Base-by-base conservation (phyloP, 1,284 basidiomycete genomes). In the Paramarasmius palmivorus region DNA sequence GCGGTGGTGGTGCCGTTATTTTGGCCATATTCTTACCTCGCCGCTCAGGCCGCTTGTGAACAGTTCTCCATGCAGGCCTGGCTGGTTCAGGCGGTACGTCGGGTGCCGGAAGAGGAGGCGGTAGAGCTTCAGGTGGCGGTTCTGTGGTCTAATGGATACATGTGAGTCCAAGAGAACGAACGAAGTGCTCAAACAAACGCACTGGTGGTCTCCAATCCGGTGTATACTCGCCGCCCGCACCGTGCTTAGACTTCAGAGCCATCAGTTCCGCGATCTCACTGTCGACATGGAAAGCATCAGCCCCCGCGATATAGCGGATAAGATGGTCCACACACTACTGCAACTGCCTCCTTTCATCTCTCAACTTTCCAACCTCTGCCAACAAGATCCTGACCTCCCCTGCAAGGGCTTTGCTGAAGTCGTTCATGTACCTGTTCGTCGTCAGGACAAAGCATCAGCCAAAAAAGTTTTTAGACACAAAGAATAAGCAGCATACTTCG, bases 331-430 rank as follows among this genome's bases (percentile, higher is more conserved):
- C 52, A 22, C 36, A 53, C 52, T 25, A 49, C 46, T 89, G 86
- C 49, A 90, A 71, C 47, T 80, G 77, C 32, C 84, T 69, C 44
- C 86, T 76, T 65, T 90, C 86, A 61, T 90, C 88, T 55, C 87
- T 75, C 42, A 90, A 74, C 64, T 88, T 84, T 17, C 88, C 87
- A 10, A 90, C 88, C 63, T 90, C 87, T 23, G 78, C 79, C 44
- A 90, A 73, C 8, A 84, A 72, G 48, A 81, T 76, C 20, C 81
- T 71, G 19, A 84, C 81, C 65, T 84, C 82, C 26, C 69, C 63
- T 25, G 83, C 81, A 26, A 84, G 73, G 2, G 81, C 79, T 59
- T 83, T 84, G 61, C 77, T 83, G 61, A 85, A 88, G 63, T 90
- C 86, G 59, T 83, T 83, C 49, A 88, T 63, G 61, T 87, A 85